Evolutionary conservation across 2,329 filamentous ascomycete species (phyloP), one percentile per base, ranked within the genome.

Genomic region (Corniculantispora saksenae): DNA sequence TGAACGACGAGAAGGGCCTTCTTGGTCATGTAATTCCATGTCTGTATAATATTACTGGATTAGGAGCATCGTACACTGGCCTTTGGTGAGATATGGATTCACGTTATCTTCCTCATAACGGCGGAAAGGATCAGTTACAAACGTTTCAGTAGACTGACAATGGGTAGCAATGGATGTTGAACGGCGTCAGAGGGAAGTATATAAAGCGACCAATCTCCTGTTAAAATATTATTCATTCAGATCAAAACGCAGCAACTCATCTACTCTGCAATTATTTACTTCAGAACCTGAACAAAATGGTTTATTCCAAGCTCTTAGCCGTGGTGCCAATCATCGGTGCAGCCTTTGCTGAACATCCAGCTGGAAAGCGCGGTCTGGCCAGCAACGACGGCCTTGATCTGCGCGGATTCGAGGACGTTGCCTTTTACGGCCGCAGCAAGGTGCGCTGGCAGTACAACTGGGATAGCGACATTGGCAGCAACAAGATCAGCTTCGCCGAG

Each of bases 381-480:
- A 65, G 63, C 25, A 70, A 71, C 47, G 69, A 71, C n/a, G 68
- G 67, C 19, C 54, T 70, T 17, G 63, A 62, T 25, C 68, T 70
- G 68, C 51, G 68, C 67, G 1, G 70, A 55, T 68, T 68, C 66
- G 47, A 70, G 63, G 29, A 69, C 57, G 38, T 35, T 3, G 32
- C 54, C 9, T 9, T 17, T 15, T 3, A 13, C 9, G 53, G 64
- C 15, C 56, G 51, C 27, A 68, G 63, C 27, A 66, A 69, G 40
- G 64, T 72, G n/a, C 68, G 61, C 61, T 72, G 70, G 70, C 68
- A 70, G 38, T 72, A 72, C 64, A 72, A 72, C 66, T 72, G 69
- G 71, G 68, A 69, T 56, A 70, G 67, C 50, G 67, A 64, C 10
- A 69, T 64, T 8, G 69, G 66, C 17, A 58, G 27, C 62, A 67